Conservation (phyloP, 148 eudicot genomes). For the Beta vulgaris region DNA sequence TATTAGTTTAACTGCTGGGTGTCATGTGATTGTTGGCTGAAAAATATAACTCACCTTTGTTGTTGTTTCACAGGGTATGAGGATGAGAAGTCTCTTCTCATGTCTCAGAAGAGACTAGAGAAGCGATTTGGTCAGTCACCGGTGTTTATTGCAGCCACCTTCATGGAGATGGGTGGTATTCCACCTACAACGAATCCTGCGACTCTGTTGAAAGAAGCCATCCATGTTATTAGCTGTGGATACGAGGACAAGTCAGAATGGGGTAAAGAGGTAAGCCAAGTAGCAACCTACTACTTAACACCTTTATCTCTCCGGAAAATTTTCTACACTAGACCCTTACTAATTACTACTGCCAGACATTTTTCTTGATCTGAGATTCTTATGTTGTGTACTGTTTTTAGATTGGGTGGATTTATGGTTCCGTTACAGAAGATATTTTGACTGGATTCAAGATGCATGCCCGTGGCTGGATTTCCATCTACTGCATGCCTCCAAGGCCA, state of each 20-base stretch:
- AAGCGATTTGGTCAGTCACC: slow-evolving; percentile 98
- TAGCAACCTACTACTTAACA: neutral
- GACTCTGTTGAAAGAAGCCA: slow-evolving; percentile 84
- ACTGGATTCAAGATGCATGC: slow-evolving; percentile 79
- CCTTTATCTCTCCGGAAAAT: neutral
- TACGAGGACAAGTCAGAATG: slow-evolving; percentile 94
- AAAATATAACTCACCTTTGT: slow-evolving; percentile 4
- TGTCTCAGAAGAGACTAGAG: slow-evolving; percentile 95
- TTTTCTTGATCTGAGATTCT: neutral
- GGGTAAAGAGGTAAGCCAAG: slow-evolving; percentile 86
- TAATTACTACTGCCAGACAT: too few relatives aligned
- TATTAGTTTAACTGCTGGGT: neutral
- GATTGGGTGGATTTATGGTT: slow-evolving; percentile 83
- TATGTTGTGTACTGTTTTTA: slow-evolving; percentile 10
- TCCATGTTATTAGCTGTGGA: slow-evolving; percentile 97
- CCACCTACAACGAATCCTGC: slow-evolving; percentile 89
- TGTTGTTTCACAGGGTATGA: slow-evolving; percentile 64
- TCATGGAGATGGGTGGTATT: slow-evolving; percentile 92
- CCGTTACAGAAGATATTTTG: slow-evolving; percentile 73
- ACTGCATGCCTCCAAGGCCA: slow-evolving; percentile 70
- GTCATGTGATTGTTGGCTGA: neutral
- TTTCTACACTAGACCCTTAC: too few relatives aligned
- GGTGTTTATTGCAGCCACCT: slow-evolving; percentile 91
- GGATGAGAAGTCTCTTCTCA: slow-evolving; percentile 84
- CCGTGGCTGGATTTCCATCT: slow-evolving; percentile 67